Conservation (phyloP, 2,329 filamentous ascomycete species). For the Cytospora mali region DNA sequence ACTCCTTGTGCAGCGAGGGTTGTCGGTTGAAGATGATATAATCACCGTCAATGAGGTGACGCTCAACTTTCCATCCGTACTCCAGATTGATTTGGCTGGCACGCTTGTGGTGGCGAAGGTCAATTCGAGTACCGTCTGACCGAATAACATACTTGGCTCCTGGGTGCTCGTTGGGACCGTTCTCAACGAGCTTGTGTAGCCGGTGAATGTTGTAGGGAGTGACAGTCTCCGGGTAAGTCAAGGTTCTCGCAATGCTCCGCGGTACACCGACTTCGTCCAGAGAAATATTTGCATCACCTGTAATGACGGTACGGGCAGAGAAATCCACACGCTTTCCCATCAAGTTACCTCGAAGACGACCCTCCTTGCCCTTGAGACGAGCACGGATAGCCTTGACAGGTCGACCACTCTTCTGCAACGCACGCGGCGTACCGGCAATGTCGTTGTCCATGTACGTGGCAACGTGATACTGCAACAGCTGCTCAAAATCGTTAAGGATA, state of each 20-base stretch:
- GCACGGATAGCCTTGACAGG: conserved; percentile 96
- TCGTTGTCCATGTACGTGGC: conserved; percentile 99
- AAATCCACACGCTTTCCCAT: conserved; percentile 99
- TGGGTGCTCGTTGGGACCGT: conserved; percentile 92
- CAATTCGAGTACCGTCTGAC: conserved; percentile 89
- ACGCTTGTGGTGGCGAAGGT: conserved; percentile 89
- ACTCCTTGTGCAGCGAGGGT: conserved; percentile 98
- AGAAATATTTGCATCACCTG: conserved; percentile 94
- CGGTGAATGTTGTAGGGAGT: conserved; percentile 98
- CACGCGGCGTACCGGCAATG: conserved; percentile 92
- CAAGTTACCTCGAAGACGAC: conserved; percentile 94
- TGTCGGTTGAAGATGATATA: conserved; percentile 99
- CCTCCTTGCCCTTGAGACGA: conserved; percentile 98
- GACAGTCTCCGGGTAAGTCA: conserved; percentile 97
- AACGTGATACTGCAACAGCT: conserved; percentile 93
- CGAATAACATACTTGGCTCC: conserved; percentile 97
- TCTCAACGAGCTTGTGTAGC: conserved; percentile 84
- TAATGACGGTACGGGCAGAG: conserved; percentile 98
- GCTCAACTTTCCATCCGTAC: conserved; percentile 98
- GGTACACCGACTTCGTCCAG: conserved; percentile 97
- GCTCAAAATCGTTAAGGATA: conserved; percentile 87
- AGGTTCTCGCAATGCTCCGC: conserved; percentile 83
- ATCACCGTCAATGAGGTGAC: conserved; percentile 93
- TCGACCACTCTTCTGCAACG: conserved; percentile 93
- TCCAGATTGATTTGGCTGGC: conserved; percentile 84